phyloP scores from a whole-genome alignment of 345 rosid genomes.

The Syzygium oleosum region DNA sequence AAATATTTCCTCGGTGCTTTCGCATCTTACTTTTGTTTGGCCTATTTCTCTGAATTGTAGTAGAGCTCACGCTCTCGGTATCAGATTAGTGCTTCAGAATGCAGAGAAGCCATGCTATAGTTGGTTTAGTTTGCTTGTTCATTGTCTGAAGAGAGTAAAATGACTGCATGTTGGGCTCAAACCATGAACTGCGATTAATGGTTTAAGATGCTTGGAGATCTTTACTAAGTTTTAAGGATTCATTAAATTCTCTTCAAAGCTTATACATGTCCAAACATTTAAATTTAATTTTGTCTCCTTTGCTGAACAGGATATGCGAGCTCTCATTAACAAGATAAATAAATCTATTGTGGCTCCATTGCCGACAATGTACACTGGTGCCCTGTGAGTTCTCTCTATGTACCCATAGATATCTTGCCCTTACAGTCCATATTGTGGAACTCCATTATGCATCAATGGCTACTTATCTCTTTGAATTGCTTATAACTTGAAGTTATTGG shows the following conservation, averaged over 20 bases:
- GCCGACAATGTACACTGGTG: slow-evolving; percentile 78
- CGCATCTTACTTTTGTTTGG: neutral
- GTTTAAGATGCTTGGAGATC: neutral
- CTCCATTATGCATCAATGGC: neutral
- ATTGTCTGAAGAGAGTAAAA: neutral
- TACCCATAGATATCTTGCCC: neutral
- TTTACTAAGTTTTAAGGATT: neutral
- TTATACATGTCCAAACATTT: neutral
- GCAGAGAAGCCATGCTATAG: neutral
- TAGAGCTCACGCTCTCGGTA: neutral
- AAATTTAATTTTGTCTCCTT: neutral
- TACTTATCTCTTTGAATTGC: neutral
- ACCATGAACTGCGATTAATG: neutral
- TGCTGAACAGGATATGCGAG: slow-evolving; percentile 69
- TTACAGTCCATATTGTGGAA: neutral
- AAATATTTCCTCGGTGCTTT: neutral
- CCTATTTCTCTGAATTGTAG: neutral
- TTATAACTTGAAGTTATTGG: neutral
- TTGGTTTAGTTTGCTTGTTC: neutral
- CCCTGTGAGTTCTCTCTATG: slow-evolving; percentile 53
- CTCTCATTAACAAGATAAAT: slow-evolving; percentile 87
- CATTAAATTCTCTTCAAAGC: neutral
- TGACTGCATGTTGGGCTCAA: neutral
- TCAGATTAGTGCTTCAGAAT: neutral
- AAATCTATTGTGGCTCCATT: slow-evolving; percentile 82